A percentile compares a stretch with the other conserved stretches of the same genome.
Conservation (phyloP, 495 filamentous ascomycete genomes). For the Xylaria flabelliformis region DNA sequence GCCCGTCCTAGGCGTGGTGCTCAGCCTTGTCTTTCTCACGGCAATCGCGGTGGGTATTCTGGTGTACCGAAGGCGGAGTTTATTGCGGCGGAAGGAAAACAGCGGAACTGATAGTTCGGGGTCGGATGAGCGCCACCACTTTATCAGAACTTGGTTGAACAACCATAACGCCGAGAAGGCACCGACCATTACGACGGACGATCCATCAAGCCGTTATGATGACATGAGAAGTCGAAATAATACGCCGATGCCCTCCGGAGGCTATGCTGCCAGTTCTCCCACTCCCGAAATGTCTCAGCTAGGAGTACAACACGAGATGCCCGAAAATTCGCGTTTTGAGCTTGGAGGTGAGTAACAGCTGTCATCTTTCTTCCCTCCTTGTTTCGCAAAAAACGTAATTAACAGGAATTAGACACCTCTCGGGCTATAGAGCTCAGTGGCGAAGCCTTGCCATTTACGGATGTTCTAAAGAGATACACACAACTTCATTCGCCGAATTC, state of each 20-base stretch:
- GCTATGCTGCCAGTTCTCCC: constrained; percentile 18
- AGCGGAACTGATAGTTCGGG: constrained; percentile 50
- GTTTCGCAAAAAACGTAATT: constrained; percentile 8
- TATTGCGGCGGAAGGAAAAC: constrained; percentile 41
- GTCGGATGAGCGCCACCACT: constrained; percentile 44
- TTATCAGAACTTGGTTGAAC: constrained; percentile 55
- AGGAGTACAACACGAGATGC: constrained; percentile 51
- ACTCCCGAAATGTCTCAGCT: constrained; percentile 28
- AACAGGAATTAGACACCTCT: constrained; percentile 38
- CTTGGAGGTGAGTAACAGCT: constrained; percentile 47
- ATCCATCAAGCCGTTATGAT: constrained; percentile 41
- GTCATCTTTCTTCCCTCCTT: background rate
- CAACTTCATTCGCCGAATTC: constrained; percentile 31
- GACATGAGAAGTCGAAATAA: constrained; percentile 39
- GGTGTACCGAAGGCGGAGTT: constrained; percentile 59
- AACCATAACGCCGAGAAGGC: constrained; percentile 47
- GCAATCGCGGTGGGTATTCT: constrained; percentile 59
- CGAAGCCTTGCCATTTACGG: constrained; percentile 35
- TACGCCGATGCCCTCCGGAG: constrained; percentile 27
- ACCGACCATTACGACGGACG: constrained; percentile 55
- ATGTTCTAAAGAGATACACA: constrained; percentile 40
- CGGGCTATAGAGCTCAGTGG: constrained; percentile 46
- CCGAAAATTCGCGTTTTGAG: constrained; percentile 49
- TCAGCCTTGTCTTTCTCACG: constrained; percentile 66
- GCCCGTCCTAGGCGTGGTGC: constrained; percentile 70